These are phyloP conservation scores for Heritiera littoralis DNA, from an alignment of 345 rosid genomes.

Conservation along the genomic window DNA sequence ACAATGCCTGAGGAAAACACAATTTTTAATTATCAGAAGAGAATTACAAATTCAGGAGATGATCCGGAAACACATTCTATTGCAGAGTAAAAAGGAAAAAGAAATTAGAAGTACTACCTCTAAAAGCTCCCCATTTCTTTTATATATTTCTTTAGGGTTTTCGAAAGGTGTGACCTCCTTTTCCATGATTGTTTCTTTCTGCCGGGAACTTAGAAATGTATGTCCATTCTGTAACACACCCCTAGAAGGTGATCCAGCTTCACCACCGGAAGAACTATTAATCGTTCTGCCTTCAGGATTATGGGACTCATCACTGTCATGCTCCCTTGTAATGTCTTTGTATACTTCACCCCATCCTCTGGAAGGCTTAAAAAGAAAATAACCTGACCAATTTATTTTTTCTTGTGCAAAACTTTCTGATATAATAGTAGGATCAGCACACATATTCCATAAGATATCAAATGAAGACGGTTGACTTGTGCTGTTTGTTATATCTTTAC, in stretches of 20 bases:
- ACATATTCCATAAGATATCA: slow-evolving; percentile 58
- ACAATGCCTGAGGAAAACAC: slow-evolving; percentile 65
- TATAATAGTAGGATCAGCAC: slow-evolving; percentile 66
- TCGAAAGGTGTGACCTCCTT: slow-evolving; percentile 54
- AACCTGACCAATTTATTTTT: slow-evolving; percentile 48
- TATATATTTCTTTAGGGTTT: slow-evolving; percentile 64
- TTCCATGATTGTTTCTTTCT: slow-evolving; percentile 40
- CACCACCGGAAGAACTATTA: slow-evolving; percentile 35
- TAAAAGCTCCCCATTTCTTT: slow-evolving; percentile 84
- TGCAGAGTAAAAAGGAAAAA: slow-evolving; percentile 11
- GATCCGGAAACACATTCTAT: slow-evolving; percentile 2
- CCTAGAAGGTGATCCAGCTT: slow-evolving; percentile 39
- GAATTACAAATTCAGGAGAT: slow-evolving; percentile 13
- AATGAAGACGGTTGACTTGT: slow-evolving; percentile 40
- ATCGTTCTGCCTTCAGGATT: slow-evolving; percentile 39
- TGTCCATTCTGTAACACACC: slow-evolving; percentile 42
- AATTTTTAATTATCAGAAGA: slow-evolving; percentile 23
- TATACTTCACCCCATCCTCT: slow-evolving; percentile 59
- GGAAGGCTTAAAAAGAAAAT: slow-evolving; percentile 40
- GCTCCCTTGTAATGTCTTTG: slow-evolving; percentile 40
- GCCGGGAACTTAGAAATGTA: slow-evolving; percentile 50
- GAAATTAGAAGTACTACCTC: slow-evolving; percentile 50
- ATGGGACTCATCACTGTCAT: slow-evolving; percentile 31
- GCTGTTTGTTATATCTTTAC: slow-evolving; percentile 32
- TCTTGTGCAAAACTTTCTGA: slow-evolving; percentile 59